Evolutionary conservation across 2,329 filamentous ascomycete species (phyloP), one percentile per base, ranked within the genome.

Genomic region (Fusarium begoniae): DNA sequence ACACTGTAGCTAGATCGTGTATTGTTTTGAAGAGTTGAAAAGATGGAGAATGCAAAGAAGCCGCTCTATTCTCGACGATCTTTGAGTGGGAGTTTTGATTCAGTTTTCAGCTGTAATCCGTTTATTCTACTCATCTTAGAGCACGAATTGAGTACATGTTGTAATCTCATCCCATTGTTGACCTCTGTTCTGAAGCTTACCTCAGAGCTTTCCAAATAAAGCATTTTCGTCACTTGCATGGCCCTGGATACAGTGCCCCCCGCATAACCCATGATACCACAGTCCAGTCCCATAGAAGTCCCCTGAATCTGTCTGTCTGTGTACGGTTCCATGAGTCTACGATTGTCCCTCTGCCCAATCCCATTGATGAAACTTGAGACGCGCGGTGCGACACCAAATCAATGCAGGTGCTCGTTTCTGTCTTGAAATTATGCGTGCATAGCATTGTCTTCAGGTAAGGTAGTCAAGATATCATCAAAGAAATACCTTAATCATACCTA

Each of bases 261-360:
- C 77, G 75, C 77, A 79, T 68, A 43, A 66, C 45, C 45, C 37
- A 68, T 78, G 73, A 78, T 77, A 72, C 74, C 73, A 77, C 75
- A 69, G 74, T 70, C 63, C 66, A 66, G 56, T 63, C 75, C 65
- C 26, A 51, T 30, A 14, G 45, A 48, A 22, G 37, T 68, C 48
- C 48, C 63, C 43, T 51, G 56, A 59, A 59, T 37, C 43, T 51
- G 26, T 28, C 32, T 51, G 26, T 45, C 48, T 35, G 48, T 32
- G 53, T 30, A 44, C 13, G 30, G 41, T 59, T 68, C 67, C 69
- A 50, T 50, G 55, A 69, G 59, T 50, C 55, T 60, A 69, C 54
- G 55, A 51, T 58, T 41, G 24, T 51, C 35, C 24, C 24, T 32
- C 35, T 24, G n/a, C 47, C 40, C 41, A 68, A 48, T 68, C 35